Evolutionary conservation across 2,329 filamentous ascomycete species (phyloP).

Genomic region (Periconia macrospinosa): DNA sequence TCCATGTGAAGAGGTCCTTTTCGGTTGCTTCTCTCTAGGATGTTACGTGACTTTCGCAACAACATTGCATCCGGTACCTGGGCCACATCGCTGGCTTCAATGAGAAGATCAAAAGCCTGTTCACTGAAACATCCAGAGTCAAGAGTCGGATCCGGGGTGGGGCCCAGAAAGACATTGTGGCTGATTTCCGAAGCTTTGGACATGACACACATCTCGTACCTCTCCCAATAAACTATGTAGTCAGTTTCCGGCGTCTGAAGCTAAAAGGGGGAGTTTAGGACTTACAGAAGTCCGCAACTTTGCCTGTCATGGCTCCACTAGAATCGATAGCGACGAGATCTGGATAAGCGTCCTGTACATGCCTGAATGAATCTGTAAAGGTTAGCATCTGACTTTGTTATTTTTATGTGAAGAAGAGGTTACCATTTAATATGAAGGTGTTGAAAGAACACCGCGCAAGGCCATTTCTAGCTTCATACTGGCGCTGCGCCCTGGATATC

Average conservation of each 20-base stretch:
- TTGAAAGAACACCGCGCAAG: conserved; percentile 67
- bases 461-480: conserved; percentile 68
- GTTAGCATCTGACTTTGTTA: conserved; percentile 10
- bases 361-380: conserved; percentile 26
- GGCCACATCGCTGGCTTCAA: conserved; percentile 87
- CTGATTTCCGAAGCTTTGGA: conserved; percentile 86
- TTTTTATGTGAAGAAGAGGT: no score
- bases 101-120: conserved; percentile 76
- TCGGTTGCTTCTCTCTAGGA: conserved; percentile 47
- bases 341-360: conserved; percentile 69
- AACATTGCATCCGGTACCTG: conserved; percentile 70
- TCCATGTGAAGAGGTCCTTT: conserved; percentile 63
- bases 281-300: conserved; percentile 80
- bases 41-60: conserved; percentile 65
- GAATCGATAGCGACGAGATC: conserved; percentile 77
- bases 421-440: conserved; percentile 74
- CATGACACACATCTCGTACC: conserved; percentile 92
- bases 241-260: conserved; percentile 1
- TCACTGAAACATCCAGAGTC: conserved; percentile 44
- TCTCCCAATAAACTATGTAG: conserved; percentile 72
- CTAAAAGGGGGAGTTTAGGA: conserved; percentile 3
- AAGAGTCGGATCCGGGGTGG: conserved; percentile 71
- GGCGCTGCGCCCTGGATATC: conserved; percentile 74
- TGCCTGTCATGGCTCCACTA: conserved; percentile 70
- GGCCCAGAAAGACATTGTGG: conserved; percentile 86